phyloP scores from a whole-genome alignment of 345 rosid genomes.

The Eucalyptus lansdowneana region DNA sequence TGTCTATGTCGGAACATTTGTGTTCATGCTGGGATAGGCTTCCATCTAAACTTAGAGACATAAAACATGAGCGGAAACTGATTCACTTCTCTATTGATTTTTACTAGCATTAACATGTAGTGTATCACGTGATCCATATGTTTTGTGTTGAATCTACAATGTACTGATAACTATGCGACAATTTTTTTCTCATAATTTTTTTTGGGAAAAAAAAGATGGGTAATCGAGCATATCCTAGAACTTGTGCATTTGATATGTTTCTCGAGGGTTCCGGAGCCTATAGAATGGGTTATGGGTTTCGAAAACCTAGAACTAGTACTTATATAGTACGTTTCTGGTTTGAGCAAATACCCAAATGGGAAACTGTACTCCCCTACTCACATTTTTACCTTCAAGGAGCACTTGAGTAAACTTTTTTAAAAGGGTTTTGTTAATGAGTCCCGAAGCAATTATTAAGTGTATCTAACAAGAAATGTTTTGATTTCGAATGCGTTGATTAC shows the following conservation, averaged over 20 bases:
- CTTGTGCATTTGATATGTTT: neutral
- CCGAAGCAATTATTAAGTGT: neutral
- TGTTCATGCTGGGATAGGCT: neutral
- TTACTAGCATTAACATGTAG: neutral
- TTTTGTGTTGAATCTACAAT: neutral
- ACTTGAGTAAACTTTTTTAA: neutral
- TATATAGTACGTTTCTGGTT: neutral
- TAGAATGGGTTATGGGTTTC: neutral
- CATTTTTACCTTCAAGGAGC: neutral
- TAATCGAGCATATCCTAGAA: neutral
- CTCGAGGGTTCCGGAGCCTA: neutral
- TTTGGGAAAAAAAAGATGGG: neutral
- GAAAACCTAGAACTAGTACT: neutral
- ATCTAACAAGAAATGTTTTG: neutral
- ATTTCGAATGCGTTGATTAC: neutral
- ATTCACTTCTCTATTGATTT: neutral
- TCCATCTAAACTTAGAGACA: neutral
- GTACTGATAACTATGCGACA: neutral
- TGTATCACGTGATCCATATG: neutral
- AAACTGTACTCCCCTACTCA: neutral
- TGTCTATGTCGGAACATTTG: neutral
- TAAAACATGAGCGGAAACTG: neutral
- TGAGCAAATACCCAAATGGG: neutral
- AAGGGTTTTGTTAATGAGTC: neutral
- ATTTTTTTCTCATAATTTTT: neutral